Conservation (phyloP, 1,139 yeast species). For the Yamadazyma spencermartinsiae region DNA sequence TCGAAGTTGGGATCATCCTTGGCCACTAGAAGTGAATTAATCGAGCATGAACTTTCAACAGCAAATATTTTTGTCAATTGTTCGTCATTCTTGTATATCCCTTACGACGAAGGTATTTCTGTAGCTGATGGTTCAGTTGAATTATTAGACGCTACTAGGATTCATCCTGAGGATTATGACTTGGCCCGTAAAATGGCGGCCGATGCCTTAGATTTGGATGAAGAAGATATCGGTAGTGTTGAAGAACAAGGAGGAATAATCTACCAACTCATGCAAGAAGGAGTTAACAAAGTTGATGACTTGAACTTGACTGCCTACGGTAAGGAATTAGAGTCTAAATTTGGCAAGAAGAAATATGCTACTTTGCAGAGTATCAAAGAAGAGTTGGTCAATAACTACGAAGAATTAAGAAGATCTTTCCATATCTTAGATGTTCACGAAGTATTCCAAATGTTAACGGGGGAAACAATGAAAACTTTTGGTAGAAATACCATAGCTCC, state of each 20-base stretch:
- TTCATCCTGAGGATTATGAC: constrained; percentile 97
- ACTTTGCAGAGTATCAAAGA: constrained; percentile 85
- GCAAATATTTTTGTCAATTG: constrained; percentile 86
- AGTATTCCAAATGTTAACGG: constrained; percentile 86
- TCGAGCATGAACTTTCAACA: constrained; percentile 76
- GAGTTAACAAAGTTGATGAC: constrained; percentile 83
- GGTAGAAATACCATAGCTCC: constrained; percentile 76
- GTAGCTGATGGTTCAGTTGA: constrained; percentile 65
- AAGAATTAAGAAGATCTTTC: constrained; percentile 77
- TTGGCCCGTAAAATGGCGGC: constrained; percentile 97
- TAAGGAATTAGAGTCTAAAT: constrained; percentile 78
- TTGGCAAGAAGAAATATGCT: constrained; percentile 75
- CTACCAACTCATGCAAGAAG: constrained; percentile 76
- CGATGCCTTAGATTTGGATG: constrained; percentile 94
- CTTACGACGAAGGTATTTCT: constrained; percentile 56
- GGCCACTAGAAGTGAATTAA: constrained; percentile 72
- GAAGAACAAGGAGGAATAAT: constrained; percentile 83
- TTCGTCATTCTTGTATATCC: constrained; percentile 84
- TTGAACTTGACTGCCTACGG: constrained; percentile 91
- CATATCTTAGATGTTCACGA: constrained; percentile 67
- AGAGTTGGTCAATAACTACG: constrained; percentile 84
- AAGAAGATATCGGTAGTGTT: constrained; percentile 83
- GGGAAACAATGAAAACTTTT: constrained; percentile 74
- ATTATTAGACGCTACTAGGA: constrained; percentile 88
- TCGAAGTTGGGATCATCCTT: constrained; percentile 65